phyloP scores from a whole-genome alignment of 495 filamentous ascomycete species.

The Aspergillus olivimuriae region DNA sequence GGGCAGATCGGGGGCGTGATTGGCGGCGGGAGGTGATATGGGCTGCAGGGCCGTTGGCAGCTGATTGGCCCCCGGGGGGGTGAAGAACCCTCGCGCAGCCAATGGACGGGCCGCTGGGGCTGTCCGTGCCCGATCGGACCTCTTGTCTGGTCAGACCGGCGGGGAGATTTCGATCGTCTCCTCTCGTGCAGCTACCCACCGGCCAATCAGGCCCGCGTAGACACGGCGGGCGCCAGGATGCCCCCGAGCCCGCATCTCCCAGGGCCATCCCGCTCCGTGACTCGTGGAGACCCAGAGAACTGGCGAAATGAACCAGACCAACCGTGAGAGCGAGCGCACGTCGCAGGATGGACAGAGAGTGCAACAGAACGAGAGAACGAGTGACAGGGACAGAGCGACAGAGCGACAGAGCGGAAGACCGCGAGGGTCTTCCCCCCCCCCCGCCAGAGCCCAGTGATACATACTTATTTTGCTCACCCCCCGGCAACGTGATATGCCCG shows the following conservation, averaged over 20 bases:
- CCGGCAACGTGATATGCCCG: background rate
- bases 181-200: slow-evolving; percentile 4
- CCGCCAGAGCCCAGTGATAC: slow-evolving; percentile 2
- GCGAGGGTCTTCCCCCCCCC: background rate
- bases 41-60: slow-evolving; percentile 34
- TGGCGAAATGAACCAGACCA: no score
- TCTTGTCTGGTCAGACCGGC: slow-evolving; percentile 32
- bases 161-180: slow-evolving; percentile 32
- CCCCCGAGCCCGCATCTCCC: background rate
- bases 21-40: slow-evolving; percentile 16
- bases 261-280: background rate
- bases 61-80: slow-evolving; percentile 5
- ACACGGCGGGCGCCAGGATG: background rate
- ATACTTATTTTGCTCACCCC: background rate
- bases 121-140: slow-evolving; percentile 24
- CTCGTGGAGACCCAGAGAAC: no score
- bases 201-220: background rate
- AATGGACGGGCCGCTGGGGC: slow-evolving; percentile 1
- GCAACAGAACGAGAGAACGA: no score
- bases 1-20: slow-evolving; percentile 6
- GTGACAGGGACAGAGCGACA: no score
- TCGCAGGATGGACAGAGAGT: no score
- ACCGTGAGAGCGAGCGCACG: no score
- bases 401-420: background rate
- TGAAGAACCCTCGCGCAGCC: background rate